A percentile compares a stretch with the other conserved stretches of the same genome.
Conservation (phyloP, 2,329 filamentous ascomycete genomes). For the Dactylonectria macrodidyma region DNA sequence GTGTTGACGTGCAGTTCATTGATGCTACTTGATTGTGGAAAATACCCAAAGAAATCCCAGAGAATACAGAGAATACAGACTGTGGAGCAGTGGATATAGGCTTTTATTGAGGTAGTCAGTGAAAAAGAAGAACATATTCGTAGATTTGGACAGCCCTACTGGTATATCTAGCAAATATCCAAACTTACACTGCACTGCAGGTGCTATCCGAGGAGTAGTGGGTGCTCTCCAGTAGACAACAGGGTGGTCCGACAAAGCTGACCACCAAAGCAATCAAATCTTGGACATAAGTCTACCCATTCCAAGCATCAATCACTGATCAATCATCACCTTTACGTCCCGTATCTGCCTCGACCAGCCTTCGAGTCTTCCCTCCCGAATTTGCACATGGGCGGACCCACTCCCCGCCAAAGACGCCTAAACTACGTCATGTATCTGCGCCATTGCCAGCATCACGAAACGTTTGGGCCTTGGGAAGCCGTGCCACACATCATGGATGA, state of each 20-base stretch:
- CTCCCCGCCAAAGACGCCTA: constrained; percentile 33
- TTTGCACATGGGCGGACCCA: constrained; percentile 16
- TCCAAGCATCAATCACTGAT: background rate
- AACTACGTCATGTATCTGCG: constrained; percentile 50
- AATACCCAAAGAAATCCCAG: too few relatives aligned
- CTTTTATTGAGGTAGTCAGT: too few relatives aligned
- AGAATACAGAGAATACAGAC: too few relatives aligned
- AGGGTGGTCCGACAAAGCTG: background rate
- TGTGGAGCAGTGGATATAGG: too few relatives aligned
- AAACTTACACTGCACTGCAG: too few relatives aligned
- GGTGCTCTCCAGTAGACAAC: too few relatives aligned
- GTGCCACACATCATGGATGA: constrained; percentile 2
- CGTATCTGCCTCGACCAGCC: background rate
- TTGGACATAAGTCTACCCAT: background rate
- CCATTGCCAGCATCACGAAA: constrained; percentile 37
- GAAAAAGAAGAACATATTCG: too few relatives aligned
- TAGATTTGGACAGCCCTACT: too few relatives aligned
- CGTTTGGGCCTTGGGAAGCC: background rate
- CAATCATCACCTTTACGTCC: background rate
- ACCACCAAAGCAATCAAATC: background rate
- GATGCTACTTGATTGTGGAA: background rate
- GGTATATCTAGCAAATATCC: too few relatives aligned
- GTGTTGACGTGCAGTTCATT: background rate
- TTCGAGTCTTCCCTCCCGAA: background rate
- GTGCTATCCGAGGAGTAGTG: too few relatives aligned